phyloP scores from a whole-genome alignment of 345 rosid genomes.

The Salix koriyanagi region DNA sequence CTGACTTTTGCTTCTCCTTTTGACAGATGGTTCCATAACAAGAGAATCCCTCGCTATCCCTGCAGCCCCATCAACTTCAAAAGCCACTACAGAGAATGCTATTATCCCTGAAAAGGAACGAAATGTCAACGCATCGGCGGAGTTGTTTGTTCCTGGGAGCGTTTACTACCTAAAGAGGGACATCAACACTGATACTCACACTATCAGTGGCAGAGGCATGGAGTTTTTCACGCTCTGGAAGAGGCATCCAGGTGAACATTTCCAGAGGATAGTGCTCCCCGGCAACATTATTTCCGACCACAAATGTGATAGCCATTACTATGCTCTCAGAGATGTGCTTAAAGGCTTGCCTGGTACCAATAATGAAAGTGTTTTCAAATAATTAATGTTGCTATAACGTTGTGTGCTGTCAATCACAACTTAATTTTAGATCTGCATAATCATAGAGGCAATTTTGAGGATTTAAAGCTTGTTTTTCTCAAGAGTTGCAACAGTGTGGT shows the following conservation, averaged over 20 bases:
- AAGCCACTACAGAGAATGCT: slow-evolving; percentile 16
- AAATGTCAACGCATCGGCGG: slow-evolving; percentile 24
- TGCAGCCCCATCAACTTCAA: slow-evolving; percentile 11
- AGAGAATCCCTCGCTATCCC: slow-evolving; percentile 20
- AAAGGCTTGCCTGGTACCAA: slow-evolving; percentile 59
- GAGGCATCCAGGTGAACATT: slow-evolving; percentile 79
- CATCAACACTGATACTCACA: slow-evolving; percentile 16
- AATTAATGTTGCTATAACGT: background rate
- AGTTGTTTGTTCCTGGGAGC: slow-evolving; percentile 73
- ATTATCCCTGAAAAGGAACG: slow-evolving; percentile 16
- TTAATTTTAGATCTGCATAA: background rate
- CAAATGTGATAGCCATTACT: slow-evolving; percentile 84
- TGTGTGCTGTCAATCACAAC: background rate
- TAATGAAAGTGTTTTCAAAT: slow-evolving; percentile 45
- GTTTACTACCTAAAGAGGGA: slow-evolving; percentile 76
- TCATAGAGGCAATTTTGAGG: background rate
- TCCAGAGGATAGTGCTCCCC: slow-evolving; percentile 77
- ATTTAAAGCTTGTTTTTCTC: background rate
- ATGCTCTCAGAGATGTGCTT: slow-evolving; percentile 76
- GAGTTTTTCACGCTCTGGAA: slow-evolving; percentile 75
- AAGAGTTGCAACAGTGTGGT: background rate
- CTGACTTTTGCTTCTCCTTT: background rate
- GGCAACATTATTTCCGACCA: slow-evolving; percentile 81
- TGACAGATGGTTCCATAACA: slow-evolving; percentile 28
- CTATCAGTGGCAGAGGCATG: slow-evolving; percentile 19